Conservation (phyloP, 768 basidiomycete species). For the Collybia sp. region DNA sequence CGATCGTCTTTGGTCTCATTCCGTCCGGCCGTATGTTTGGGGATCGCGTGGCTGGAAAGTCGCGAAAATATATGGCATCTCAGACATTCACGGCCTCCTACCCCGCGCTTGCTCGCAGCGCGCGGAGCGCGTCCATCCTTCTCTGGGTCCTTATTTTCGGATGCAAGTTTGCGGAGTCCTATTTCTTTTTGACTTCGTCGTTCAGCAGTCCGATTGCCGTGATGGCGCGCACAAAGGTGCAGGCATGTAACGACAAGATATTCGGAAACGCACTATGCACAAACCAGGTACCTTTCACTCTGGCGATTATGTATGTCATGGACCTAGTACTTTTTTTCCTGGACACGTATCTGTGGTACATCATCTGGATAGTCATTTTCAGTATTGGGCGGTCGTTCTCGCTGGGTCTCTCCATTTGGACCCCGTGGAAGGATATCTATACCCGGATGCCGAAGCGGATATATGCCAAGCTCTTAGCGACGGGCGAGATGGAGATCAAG, state of each 20-base stretch:
- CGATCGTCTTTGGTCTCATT: constrained; percentile 79
- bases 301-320: constrained; percentile 99
- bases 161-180: constrained; percentile 97
- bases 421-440: constrained; percentile 97
- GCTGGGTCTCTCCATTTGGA: constrained; percentile 96
- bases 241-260: constrained; percentile 80
- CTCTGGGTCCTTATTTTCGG: constrained; percentile 92
- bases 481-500: constrained; percentile 97
- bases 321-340: constrained; percentile 97
- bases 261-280: constrained; percentile 80
- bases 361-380: constrained; percentile 97
- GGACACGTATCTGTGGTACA: constrained; percentile 99
- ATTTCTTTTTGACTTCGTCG: constrained; percentile 97
- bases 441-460: constrained; percentile 96
- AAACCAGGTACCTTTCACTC: constrained; percentile 91
- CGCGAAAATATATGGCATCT: constrained; percentile 97
- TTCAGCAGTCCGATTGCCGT: constrained; percentile 95
- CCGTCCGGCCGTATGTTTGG: constrained; percentile 99
- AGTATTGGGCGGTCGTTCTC: constrained; percentile 87
- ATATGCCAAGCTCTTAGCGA: constrained; percentile 95
- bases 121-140: constrained; percentile 78
- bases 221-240: constrained; percentile 94
- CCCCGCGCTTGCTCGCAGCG: constrained; percentile 64
- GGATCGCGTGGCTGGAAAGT: constrained; percentile 94
- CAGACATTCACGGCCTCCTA: constrained; percentile 99